Base-by-base conservation (phyloP, 371 early-diverging fungal genomes). In the Mortierella sp. region DNA sequence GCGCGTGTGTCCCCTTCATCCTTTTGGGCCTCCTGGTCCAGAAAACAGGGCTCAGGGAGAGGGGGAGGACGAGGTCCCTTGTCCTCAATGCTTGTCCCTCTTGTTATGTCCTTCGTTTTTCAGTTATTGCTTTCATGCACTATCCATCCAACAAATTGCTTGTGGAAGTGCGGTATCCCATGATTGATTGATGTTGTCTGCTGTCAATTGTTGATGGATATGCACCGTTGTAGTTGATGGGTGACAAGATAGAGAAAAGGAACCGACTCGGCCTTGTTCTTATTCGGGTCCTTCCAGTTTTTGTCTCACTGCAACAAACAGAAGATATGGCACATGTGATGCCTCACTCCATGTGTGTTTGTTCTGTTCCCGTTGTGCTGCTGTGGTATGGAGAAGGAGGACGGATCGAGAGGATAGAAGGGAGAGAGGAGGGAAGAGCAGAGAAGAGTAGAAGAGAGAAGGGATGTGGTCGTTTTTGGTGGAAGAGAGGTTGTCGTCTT, bases 401-500 rank as follows among this genome's bases (percentile, higher is more conserved):
- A 24, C 1, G 50, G 8, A 64, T 9, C 11, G 13, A 16, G 40
- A 14, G 39, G 4, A 24, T 44, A 9, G 29, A 8, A 24, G 66
- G 6, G 41, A n/a, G 43, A 24, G 65, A 11, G n/a, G 65, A 43
- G 65, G 13, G 19, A 29, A 16, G 34, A 19, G 13, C 13, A 31
- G 31, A 22, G 29, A 45, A 41, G 44, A 14, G 31, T 5, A 26
- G 13, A 22, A 64, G 64, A 37, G 19, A n/a, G n/a, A 64, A n/a
- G 10, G 34, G 26, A n/a, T 8, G 65, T 4, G 39, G 16, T n/a
- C 8, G 65, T 29, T 24, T 26, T 31, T n/a, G n/a, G n/a, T n/a
- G n/a, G 44, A 37, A 64, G 47, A 69, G 43, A 34, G 47, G 39
- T 26, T 39, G 44, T 31, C 19, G 13, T 29, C 74, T 80, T 80